A percentile compares a stretch with the other conserved stretches of the same genome.
Evolutionary conservation across 768 basidiomycete species (phyloP).

Genomic region (Russula lepida): DNA sequence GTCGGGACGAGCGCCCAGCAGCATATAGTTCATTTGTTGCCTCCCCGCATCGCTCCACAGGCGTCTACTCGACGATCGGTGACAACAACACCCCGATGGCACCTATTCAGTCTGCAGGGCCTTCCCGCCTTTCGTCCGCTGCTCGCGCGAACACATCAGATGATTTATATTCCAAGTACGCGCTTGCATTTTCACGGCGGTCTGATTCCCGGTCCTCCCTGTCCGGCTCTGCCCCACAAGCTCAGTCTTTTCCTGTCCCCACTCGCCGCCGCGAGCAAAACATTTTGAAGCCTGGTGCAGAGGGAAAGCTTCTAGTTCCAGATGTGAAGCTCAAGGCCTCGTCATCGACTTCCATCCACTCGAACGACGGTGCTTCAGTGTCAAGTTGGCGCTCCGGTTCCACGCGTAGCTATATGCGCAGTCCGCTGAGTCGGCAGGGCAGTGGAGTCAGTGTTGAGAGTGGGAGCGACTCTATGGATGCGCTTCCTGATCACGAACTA

Average conservation of each 20-base stretch:
- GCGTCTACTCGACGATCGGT: conserved; percentile 42
- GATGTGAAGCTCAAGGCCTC: conserved; percentile 35
- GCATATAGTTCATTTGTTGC: conserved; percentile 42
- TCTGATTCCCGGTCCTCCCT: conserved; percentile 41
- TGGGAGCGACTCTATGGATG: conserved; percentile 25
- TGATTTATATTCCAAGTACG: conserved; percentile 48
- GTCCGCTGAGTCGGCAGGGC: conserved; percentile 34
- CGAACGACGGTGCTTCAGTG: conserved; percentile 18
- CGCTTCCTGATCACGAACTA: conserved; percentile 25
- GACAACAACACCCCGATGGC: conserved; percentile 24
- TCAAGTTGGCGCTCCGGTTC: conserved; percentile 22
- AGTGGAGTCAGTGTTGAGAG: conserved; percentile 32
- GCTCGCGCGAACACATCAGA: conserved; percentile 27
- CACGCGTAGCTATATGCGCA: conserved; percentile 26
- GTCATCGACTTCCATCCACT: conserved; percentile 26
- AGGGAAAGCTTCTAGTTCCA: conserved; percentile 56
- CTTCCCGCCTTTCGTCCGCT: conserved; percentile 25
- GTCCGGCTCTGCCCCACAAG: conserved; percentile 27
- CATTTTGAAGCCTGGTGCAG: conserved; percentile 49
- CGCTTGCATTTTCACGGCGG: conserved; percentile 47
- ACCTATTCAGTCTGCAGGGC: conserved; percentile 11
- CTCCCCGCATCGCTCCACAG: conserved; percentile 40
- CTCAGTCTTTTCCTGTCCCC: conserved; percentile 27
- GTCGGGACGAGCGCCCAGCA: conserved; percentile 28
- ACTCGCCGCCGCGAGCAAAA: conserved; percentile 42